Conservation (phyloP, 2,329 filamentous ascomycete species). For the Chaetomium olivaceum region DNA sequence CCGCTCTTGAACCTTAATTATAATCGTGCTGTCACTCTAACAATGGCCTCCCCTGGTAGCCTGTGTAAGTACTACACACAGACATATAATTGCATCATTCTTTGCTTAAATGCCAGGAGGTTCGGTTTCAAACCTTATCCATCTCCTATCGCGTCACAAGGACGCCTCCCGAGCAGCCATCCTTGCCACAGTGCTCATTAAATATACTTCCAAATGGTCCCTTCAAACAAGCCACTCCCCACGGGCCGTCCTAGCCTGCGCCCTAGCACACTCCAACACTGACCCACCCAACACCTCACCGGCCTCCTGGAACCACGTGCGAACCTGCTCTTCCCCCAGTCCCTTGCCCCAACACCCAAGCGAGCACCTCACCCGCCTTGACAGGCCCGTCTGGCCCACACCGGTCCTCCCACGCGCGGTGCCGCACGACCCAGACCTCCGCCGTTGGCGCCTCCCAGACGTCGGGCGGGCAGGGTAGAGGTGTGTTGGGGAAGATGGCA, state of each 20-base stretch:
- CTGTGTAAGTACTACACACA: too few species aligned
- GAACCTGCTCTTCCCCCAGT: not conserved
- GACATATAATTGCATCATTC: too few species aligned
- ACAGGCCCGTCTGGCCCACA: not conserved
- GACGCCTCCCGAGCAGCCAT: too few species aligned
- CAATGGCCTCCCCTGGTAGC: too few species aligned
- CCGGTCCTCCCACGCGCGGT: slow-evolving; percentile 1
- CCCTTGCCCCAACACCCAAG: not conserved
- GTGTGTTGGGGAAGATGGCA: not conserved
- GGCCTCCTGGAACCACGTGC: not conserved
- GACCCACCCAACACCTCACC: not conserved
- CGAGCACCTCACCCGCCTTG: not conserved
- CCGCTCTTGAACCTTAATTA: too few species aligned
- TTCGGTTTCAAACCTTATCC: too few species aligned
- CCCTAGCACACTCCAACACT: slow-evolving; percentile 2
- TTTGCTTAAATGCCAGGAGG: too few species aligned
- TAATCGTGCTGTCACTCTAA: too few species aligned
- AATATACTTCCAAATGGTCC: not conserved
- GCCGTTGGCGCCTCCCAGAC: slow-evolving; percentile 5
- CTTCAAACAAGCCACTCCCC: not conserved
- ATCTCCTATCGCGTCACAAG: too few species aligned
- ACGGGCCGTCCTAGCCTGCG: not conserved
- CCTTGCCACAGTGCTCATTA: too few species aligned
- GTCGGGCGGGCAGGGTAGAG: not conserved
- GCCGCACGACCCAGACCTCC: not conserved